These are phyloP conservation scores for Colletotrichum sublineola DNA, from an alignment of 2,329 filamentous ascomycete genomes.

Conservation along the genomic window DNA sequence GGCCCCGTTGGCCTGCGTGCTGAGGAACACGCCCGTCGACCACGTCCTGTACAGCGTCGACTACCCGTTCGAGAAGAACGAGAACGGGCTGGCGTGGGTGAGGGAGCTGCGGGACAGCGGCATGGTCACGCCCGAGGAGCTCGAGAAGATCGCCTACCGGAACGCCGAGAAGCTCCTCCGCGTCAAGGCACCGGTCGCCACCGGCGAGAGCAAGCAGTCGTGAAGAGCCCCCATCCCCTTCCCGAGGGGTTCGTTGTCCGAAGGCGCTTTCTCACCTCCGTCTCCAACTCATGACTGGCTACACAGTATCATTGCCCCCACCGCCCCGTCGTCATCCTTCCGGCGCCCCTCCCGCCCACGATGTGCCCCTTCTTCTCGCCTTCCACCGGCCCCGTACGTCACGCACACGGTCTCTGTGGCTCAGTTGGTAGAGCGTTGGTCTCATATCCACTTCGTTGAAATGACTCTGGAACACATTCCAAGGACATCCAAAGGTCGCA, in stretches of 20 bases:
- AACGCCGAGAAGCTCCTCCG: slow-evolving; percentile 65
- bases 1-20: slow-evolving; percentile 59
- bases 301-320: neutral
- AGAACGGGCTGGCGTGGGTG: slow-evolving; percentile 62
- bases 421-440: slow-evolving; percentile 28
- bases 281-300: slow-evolving; percentile 1
- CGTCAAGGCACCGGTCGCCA: slow-evolving; percentile 44
- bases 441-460: slow-evolving; percentile 8
- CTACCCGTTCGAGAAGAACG: slow-evolving; percentile 67
- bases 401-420: slow-evolving; percentile 8
- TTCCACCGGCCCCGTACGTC: accelerated
- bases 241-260: neutral
- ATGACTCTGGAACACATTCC: slow-evolving; percentile 3
- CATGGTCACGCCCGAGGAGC: slow-evolving; percentile 61
- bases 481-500: slow-evolving; percentile 21
- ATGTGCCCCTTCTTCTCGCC: slow-evolving; percentile 9
- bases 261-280: too few species aligned
- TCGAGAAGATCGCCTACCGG: slow-evolving; percentile 62
- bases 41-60: slow-evolving; percentile 69
- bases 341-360: neutral
- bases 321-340: slow-evolving; percentile 1
- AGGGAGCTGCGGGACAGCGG: slow-evolving; percentile 62
- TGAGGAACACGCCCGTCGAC: slow-evolving; percentile 61
- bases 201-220: neutral
- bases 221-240: neutral